These are phyloP conservation scores for Abrus precatorius DNA, from an alignment of 306 rosid species.

Conservation along the genomic window DNA sequence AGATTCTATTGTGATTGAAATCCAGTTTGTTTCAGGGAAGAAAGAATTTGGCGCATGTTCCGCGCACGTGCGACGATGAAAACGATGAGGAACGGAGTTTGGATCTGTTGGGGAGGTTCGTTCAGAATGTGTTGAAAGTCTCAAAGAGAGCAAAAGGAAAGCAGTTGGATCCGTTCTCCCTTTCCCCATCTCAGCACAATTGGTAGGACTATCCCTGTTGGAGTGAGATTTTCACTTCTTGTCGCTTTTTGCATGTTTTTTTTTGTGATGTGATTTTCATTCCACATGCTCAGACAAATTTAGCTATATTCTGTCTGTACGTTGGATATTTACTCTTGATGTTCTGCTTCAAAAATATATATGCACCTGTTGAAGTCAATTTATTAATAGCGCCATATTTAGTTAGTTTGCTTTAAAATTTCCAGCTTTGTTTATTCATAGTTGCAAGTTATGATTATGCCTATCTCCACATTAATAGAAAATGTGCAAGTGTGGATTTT, in stretches of 20 bases:
- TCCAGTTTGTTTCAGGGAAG: constrained; percentile 57
- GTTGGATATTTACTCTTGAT: neutral
- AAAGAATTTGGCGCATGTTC: constrained; percentile 54
- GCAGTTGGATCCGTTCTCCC: constrained; percentile 86
- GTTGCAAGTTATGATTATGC: neutral
- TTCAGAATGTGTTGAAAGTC: constrained; percentile 72
- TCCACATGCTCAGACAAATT: neutral
- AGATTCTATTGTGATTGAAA: neutral
- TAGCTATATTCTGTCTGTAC: neutral
- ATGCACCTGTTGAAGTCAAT: neutral
- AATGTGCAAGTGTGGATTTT: neutral
- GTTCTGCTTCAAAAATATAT: neutral
- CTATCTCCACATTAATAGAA: neutral
- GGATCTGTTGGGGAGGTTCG: constrained; percentile 73
- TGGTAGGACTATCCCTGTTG: constrained; percentile 51
- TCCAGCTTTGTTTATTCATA: neutral
- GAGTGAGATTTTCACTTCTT: too few relatives aligned
- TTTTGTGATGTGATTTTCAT: neutral
- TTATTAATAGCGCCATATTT: neutral
- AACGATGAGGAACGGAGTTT: constrained; percentile 79
- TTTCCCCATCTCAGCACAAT: constrained; percentile 62
- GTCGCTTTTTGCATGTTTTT: neutral
- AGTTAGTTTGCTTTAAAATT: neutral
- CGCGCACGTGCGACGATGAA: constrained; percentile 56
- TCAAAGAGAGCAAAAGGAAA: constrained; percentile 69